A percentile compares a stretch with the other conserved stretches of the same genome.
Conservation (phyloP, 176 grass and related monocot species). For the Luzula sylvatica region DNA sequence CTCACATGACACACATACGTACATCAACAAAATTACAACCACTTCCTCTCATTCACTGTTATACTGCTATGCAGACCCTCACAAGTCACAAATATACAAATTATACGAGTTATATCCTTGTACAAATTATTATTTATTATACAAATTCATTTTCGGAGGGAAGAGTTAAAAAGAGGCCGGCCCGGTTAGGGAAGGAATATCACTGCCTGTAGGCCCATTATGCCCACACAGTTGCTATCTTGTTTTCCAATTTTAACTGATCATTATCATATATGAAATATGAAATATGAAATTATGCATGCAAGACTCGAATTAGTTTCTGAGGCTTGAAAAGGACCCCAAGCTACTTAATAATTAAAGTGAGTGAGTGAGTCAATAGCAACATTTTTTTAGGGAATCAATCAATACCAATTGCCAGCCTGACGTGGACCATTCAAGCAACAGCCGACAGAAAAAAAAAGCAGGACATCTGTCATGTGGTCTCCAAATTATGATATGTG, state of each 20-base stretch:
- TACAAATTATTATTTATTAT: no score
- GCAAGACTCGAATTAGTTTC: slow-evolving; percentile 3
- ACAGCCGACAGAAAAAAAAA: background rate
- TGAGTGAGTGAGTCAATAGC: background rate
- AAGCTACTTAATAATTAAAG: slow-evolving; percentile 18
- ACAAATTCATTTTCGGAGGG: no score
- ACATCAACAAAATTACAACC: background rate
- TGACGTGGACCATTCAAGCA: slow-evolving; percentile 16
- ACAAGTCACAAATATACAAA: no score
- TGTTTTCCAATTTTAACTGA: slow-evolving; percentile 8
- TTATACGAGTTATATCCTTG: no score
- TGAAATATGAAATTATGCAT: no score
- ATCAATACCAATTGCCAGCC: slow-evolving; percentile 19
- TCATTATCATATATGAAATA: no score
- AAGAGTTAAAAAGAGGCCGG: slow-evolving; percentile 10
- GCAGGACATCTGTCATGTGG: slow-evolving; percentile 15
- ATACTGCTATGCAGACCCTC: no score
- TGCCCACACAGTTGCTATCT: background rate
- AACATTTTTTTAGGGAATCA: slow-evolving; percentile 16
- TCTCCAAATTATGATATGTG: background rate
- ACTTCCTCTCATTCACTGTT: no score
- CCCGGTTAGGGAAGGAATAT: slow-evolving; percentile 2
- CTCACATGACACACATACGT: background rate
- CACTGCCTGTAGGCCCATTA: slow-evolving; percentile 13
- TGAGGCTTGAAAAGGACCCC: slow-evolving; percentile 20